Base-by-base conservation (phyloP, 139 green algal genomes). In the Pedinophyceae sp. region DNA sequence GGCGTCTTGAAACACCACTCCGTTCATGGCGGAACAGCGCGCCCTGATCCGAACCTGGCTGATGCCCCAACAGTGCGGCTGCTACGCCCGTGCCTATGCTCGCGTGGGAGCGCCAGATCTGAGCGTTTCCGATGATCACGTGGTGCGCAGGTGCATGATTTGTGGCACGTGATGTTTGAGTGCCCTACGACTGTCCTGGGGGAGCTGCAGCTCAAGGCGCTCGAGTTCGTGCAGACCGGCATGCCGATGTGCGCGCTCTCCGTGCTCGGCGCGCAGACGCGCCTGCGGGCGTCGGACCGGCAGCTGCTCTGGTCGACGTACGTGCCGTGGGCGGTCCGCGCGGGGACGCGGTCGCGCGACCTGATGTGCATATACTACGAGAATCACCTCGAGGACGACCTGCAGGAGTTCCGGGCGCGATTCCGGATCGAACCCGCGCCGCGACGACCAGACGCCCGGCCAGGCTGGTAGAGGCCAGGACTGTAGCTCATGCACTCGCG, bases 121-220 rank as follows among this genome's bases (percentile, higher is more conserved):
- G n/a, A n/a, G n/a, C n/a, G n/a, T 24, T n/a, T n/a, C n/a, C 49
- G 57, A 4, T 48, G 20, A 18, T 48, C 45, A 23, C 45, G 58
- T n/a, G n/a, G n/a, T n/a, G n/a, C n/a, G n/a, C n/a, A n/a, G 30
- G 76, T 89, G n/a, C 86, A 95, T 52, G 85, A 95, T 74, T 85
- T 94, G 13, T 97, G 89, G 89, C 89, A 97, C 62, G 78, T 92
- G 3, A 60, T 97, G n/a, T 95, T 95, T 62, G 83, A 52, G 52
- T 90, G 79, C 64, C 76, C 82, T 56, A 97, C 89, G 34, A 94
- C 83, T 55, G 84, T 94, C 6, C 76, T 89, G 62, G 89, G 89
- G 0, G 89, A 97, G 74, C 62, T 94, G 50, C 78, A 86, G 3
- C 73, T 97, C n/a, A 97, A 97, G 54, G 76, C 76, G 20, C 47